Conservation (phyloP, 345 rosid genomes). For the Cardamine chenopodiifolia region DNA sequence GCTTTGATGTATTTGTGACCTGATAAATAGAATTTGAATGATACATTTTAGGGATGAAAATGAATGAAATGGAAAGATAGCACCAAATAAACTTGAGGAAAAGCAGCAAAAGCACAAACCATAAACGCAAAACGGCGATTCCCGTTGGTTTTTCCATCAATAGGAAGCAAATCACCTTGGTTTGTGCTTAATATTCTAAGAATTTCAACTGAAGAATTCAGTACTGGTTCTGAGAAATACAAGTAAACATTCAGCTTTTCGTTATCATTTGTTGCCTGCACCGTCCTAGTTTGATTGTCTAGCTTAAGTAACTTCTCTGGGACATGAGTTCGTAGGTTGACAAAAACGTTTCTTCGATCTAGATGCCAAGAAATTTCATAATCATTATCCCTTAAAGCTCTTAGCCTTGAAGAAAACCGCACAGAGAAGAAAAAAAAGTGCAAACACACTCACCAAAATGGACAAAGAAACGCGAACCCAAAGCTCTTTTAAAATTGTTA, state of each 20-base stretch:
- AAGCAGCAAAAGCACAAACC: constrained; percentile 49
- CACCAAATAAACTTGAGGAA: not conserved
- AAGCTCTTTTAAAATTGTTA: constrained; percentile 64
- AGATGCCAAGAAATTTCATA: constrained; percentile 29
- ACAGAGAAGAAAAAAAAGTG: not conserved
- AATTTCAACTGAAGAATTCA: constrained; percentile 70
- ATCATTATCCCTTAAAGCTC: constrained; percentile 1
- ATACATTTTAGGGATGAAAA: not conserved
- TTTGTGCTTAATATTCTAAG: constrained; percentile 53
- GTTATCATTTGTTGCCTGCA: constrained; percentile 74
- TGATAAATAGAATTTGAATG: constrained; percentile 40
- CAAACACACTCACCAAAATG: constrained; percentile 68
- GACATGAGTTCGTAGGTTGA: constrained; percentile 64
- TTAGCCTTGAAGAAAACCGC: constrained; percentile 10
- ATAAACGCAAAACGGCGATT: constrained; percentile 79
- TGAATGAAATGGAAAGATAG: not conserved
- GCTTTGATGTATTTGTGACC: constrained; percentile 61
- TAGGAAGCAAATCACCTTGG: constrained; percentile 65
- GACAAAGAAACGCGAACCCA: constrained; percentile 67
- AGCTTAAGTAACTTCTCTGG: constrained; percentile 76
- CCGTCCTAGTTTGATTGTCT: constrained; percentile 60
- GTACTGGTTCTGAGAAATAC: constrained; percentile 79
- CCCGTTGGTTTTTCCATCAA: constrained; percentile 54
- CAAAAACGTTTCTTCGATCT: constrained; percentile 75
- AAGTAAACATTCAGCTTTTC: constrained; percentile 65